Evolutionary conservation across 1,139 yeast species (phyloP).

Genomic region (Geotrichum reessii): DNA sequence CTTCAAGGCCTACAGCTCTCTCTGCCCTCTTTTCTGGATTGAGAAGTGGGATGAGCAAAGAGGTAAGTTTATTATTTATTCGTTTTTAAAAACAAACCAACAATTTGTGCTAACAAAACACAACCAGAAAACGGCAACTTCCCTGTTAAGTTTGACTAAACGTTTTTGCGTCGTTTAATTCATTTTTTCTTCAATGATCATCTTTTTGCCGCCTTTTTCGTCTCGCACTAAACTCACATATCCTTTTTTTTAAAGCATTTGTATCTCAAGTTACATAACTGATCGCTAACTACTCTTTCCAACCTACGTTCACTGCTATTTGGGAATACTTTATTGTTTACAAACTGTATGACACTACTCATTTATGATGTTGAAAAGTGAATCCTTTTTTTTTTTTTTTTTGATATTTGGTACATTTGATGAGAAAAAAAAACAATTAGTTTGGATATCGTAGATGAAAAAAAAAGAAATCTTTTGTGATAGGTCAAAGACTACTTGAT

Average conservation of each 20-base stretch:
- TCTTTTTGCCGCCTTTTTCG: neutral
- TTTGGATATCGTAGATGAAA: neutral
- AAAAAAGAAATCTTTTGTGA: neutral
- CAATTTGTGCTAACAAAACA: conserved; percentile 12
- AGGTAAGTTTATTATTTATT: conserved; percentile 35
- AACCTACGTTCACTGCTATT: neutral
- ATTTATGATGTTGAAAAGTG: neutral
- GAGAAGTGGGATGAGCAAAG: conserved; percentile 97
- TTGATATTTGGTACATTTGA: too few species aligned
- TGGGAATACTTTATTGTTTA: neutral
- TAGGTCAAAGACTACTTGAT: neutral
- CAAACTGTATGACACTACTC: neutral
- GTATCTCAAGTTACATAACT: neutral
- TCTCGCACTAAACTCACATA: conserved; percentile 9
- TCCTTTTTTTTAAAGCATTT: conserved; percentile 7
- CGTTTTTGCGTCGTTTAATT: conserved; percentile 2
- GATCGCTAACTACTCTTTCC: neutral
- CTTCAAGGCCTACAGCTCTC: conserved; percentile 81
- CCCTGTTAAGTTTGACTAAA: conserved; percentile 52
- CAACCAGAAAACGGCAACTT: conserved; percentile 58
- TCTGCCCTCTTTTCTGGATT: conserved; percentile 91
- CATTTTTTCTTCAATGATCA: neutral
- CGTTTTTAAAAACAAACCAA: neutral
- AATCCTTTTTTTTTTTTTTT: too few species aligned
- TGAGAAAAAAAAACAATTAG: neutral